Evolutionary conservation across 202 grass and related monocot species (phyloP).

Genomic region (Eragrostis tef): DNA sequence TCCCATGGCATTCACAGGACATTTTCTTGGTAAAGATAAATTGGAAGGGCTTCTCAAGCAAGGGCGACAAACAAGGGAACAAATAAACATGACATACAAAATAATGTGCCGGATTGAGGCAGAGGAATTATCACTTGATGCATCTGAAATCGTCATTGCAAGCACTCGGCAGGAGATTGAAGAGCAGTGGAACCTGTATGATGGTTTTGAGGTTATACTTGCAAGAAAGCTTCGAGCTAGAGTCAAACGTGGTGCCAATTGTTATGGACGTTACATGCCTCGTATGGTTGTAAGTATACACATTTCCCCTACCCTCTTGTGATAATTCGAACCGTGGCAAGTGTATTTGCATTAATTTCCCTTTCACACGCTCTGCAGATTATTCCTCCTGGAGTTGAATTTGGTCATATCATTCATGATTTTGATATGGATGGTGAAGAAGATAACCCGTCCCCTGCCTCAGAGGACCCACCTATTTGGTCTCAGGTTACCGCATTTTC

Average conservation of each 20-base stretch:
- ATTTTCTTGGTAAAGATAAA: constrained; percentile 96
- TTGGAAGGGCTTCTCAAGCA: constrained; percentile 92
- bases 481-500: constrained; percentile 62
- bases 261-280: constrained; percentile 93
- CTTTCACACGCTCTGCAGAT: constrained; percentile 55
- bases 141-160: constrained; percentile 88
- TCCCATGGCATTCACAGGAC: constrained; percentile 91
- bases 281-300: constrained; percentile 90
- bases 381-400: constrained; percentile 97
- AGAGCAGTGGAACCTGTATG: constrained; percentile 90
- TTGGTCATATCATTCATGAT: constrained; percentile 79
- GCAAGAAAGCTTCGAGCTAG: constrained; percentile 82
- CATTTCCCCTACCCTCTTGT: constrained; percentile 11
- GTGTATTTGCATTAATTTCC: constrained; percentile 36
- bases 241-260: constrained; percentile 83
- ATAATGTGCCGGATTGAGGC: constrained; percentile 95
- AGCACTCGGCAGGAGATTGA: constrained; percentile 96
- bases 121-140: constrained; percentile 83
- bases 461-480: constrained; percentile 87
- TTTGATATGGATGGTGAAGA: constrained; percentile 87
- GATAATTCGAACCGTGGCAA: constrained; percentile 26
- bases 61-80: constrained; percentile 87
- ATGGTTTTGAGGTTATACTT: constrained; percentile 94
- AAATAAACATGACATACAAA: constrained; percentile 94
- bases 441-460: constrained; percentile 58